A percentile compares a stretch with the other conserved stretches of the same genome.
These are phyloP conservation scores for Phlyctochytrium bullatum DNA, from an alignment of 192 early-diverging fungal genomes.

Conservation along the genomic window DNA sequence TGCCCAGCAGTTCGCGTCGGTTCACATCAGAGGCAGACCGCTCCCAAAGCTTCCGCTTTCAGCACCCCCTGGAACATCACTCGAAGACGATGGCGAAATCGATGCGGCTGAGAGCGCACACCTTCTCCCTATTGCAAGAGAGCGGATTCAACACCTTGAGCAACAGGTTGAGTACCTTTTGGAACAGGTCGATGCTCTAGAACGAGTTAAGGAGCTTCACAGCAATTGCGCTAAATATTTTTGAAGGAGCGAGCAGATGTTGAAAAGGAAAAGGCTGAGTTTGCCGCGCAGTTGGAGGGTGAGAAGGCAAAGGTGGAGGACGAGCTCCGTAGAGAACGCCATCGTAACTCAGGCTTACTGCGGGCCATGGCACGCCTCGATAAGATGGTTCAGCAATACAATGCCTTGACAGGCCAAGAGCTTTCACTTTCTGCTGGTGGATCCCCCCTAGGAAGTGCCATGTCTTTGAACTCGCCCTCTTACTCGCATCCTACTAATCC, in stretches of 20 bases:
- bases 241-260: slow-evolving; percentile 18
- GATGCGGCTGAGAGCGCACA: slow-evolving; percentile 17
- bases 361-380: slow-evolving; percentile 5
- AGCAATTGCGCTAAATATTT: neutral
- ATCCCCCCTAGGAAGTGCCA: too few species aligned
- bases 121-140: slow-evolving; percentile 41
- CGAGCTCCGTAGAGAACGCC: slow-evolving; percentile 32
- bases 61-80: slow-evolving; percentile 1
- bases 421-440: too few species aligned
- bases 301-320: slow-evolving; percentile 18
- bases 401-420: slow-evolving; percentile 11
- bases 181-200: slow-evolving; percentile 50
- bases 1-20: slow-evolving; percentile 44
- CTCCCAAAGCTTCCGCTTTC: slow-evolving; percentile 6
- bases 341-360: slow-evolving; percentile 10
- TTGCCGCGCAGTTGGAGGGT: neutral
- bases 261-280: slow-evolving; percentile 14
- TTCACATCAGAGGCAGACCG: slow-evolving; percentile 8
- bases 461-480: neutral
- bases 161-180: slow-evolving; percentile 49
- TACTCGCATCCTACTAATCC: neutral
- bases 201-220: slow-evolving; percentile 24
- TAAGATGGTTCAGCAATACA: slow-evolving; percentile 12
- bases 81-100: slow-evolving; percentile 16
- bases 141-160: slow-evolving; percentile 54